Percentiles rank a stretch among this genome's conserved stretches.
These are phyloP conservation scores for Hysterium pulicare DNA, from an alignment of 2,329 filamentous ascomycete species.

Conservation along the genomic window DNA sequence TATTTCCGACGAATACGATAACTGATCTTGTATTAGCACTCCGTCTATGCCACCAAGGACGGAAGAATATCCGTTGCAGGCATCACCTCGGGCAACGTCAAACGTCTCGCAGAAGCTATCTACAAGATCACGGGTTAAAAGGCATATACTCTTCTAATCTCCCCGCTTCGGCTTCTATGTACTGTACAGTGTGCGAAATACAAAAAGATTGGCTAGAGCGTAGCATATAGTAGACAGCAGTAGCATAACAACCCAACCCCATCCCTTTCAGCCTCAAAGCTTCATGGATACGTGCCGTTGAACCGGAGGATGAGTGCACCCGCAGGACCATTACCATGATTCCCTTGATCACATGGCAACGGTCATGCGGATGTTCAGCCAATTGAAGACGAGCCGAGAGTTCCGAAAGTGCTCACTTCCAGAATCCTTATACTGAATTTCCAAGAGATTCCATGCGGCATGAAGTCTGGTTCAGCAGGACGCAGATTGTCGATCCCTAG, in stretches of 20 bases:
- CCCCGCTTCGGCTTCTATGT: background rate
- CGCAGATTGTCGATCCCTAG: too few relatives aligned
- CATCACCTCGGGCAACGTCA: slow-evolving; percentile 76
- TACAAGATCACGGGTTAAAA: slow-evolving; percentile 71
- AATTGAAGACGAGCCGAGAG: too few relatives aligned
- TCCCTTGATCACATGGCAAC: too few relatives aligned
- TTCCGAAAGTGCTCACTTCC: too few relatives aligned
- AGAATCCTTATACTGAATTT: too few relatives aligned
- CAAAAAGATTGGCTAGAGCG: background rate
- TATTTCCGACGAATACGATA: background rate
- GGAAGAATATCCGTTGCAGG: slow-evolving; percentile 83
- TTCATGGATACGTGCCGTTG: too few relatives aligned
- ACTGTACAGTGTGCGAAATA: background rate
- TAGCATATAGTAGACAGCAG: background rate
- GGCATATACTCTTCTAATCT: background rate
- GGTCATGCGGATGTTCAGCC: too few relatives aligned
- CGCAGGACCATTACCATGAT: too few relatives aligned
- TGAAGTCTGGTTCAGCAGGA: too few relatives aligned
- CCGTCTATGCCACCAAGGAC: slow-evolving; percentile 94
- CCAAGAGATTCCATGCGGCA: too few relatives aligned
- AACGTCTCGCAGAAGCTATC: slow-evolving; percentile 77
- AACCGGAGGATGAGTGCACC: too few relatives aligned
- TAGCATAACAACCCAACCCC: background rate
- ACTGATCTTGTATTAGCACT: slow-evolving; percentile 57
- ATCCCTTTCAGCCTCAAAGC: too few relatives aligned